Conservation (phyloP, 2,329 filamentous ascomycete genomes). For the Aaosphaeria pasadenensis region DNA sequence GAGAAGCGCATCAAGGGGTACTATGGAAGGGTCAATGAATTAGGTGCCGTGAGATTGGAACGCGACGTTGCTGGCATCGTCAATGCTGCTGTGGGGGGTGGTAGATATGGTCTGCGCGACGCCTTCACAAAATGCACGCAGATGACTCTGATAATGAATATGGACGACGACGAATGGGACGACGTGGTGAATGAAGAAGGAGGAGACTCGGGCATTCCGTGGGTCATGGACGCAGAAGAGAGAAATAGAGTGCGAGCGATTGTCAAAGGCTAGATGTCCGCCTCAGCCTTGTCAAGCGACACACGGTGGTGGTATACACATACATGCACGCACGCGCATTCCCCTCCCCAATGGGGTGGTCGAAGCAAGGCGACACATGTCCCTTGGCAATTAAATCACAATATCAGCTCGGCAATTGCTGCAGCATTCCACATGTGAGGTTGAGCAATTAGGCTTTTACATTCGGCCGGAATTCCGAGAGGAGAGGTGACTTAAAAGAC, state of each 20-base stretch:
- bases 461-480: too few species aligned
- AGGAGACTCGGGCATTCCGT: conserved; percentile 61
- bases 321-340: not conserved
- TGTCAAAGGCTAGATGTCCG: conserved; percentile 40
- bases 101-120: conserved; percentile 74
- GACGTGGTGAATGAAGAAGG: conserved; percentile 57
- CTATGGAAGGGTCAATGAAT: conserved; percentile 72
- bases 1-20: conserved; percentile 87
- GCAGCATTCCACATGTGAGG: too few species aligned
- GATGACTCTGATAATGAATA: conserved; percentile 82
- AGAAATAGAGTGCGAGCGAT: conserved; percentile 68
- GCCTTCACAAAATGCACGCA: conserved; percentile 73
- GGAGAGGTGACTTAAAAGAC: too few species aligned
- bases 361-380: too few species aligned
- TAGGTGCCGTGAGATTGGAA: conserved; percentile 80
- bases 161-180: conserved; percentile 96
- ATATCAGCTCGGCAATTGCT: too few species aligned
- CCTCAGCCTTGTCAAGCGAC: conserved; percentile 14
- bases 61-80: conserved; percentile 79
- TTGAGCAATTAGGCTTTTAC: too few species aligned
- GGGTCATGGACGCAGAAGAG: conserved; percentile 72
- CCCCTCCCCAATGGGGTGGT: too few species aligned
- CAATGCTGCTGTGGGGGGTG: conserved; percentile 58
- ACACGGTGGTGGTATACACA: not conserved
- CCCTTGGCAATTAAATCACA: too few species aligned